phyloP scores from a whole-genome alignment of 139 green algal genomes.

The Coccomyxa sp. region DNA sequence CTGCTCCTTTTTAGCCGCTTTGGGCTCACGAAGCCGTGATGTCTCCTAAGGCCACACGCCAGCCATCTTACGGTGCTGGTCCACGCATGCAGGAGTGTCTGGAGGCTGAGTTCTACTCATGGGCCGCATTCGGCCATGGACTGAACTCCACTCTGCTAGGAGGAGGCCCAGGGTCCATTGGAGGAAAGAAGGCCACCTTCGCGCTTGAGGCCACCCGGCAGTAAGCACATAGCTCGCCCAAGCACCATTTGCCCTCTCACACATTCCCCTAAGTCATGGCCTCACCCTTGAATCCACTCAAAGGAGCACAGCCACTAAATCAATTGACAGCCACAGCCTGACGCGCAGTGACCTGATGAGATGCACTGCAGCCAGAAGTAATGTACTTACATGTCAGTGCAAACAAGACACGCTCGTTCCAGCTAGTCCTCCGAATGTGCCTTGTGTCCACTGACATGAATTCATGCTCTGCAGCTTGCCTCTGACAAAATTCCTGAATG shows the following conservation, averaged over 20 bases:
- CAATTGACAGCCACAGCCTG: not conserved
- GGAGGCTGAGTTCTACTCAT: constrained; percentile 7
- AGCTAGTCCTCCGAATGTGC: no score
- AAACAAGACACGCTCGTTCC: not conserved
- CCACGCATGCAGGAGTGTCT: not conserved
- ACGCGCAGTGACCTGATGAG: not conserved
- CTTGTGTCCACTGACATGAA: not conserved
- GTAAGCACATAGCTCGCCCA: not conserved
- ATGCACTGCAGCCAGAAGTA: not conserved
- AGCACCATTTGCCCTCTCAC: not conserved
- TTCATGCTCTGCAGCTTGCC: not conserved
- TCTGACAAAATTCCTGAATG: not conserved
- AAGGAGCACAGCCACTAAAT: not conserved
- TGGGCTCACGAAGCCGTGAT: not conserved
- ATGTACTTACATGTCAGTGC: no score
- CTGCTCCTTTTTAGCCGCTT: not conserved
- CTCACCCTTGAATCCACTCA: not conserved
- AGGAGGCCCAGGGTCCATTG: not conserved
- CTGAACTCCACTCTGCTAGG: not conserved
- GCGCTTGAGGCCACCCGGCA: not conserved
- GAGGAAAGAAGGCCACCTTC: not conserved
- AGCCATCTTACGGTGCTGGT: not conserved
- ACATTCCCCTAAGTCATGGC: not conserved
- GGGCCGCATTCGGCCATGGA: not conserved
- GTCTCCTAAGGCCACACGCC: not conserved